Evolutionary conservation across 1,139 yeast genomes (phyloP).

Genomic region (Sugiyamaella novakii): DNA sequence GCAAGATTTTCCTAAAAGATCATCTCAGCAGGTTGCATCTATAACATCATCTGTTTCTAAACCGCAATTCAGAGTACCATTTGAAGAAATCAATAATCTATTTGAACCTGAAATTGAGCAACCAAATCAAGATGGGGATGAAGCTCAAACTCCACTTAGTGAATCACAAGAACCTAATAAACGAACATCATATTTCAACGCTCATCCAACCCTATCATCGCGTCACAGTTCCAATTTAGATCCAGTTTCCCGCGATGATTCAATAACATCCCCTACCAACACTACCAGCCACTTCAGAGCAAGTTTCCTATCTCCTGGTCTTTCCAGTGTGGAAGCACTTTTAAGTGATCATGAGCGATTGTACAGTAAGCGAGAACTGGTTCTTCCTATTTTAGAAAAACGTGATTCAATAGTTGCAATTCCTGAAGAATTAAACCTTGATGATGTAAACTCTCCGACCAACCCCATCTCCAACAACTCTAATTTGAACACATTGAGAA

Average conservation of each 20-base stretch:
- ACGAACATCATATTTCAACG: slow-evolving; percentile 2
- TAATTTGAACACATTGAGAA: slow-evolving; percentile 3
- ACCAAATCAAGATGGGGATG: too few species aligned
- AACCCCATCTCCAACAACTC: neutral
- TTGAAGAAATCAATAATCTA: slow-evolving; percentile 17
- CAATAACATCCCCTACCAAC: slow-evolving; percentile 2
- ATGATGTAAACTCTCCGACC: slow-evolving; percentile 12
- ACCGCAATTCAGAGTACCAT: slow-evolving; percentile 20
- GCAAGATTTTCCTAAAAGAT: neutral
- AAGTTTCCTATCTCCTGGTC: slow-evolving; percentile 23
- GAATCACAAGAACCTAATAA: neutral
- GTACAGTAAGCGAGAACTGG: slow-evolving; percentile 21
- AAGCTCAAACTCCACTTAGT: neutral
- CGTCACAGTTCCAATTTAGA: slow-evolving; percentile 6
- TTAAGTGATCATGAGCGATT: slow-evolving; percentile 30
- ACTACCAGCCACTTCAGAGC: neutral
- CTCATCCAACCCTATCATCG: neutral
- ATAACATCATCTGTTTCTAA: neutral
- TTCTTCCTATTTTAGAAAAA: slow-evolving; percentile 10
- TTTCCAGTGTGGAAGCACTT: slow-evolving; percentile 26
- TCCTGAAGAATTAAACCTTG: slow-evolving; percentile 22
- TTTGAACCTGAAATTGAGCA: slow-evolving; percentile 1
- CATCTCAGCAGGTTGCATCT: slow-evolving; percentile 3
- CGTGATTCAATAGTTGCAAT: slow-evolving; percentile 25
- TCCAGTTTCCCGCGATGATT: slow-evolving; percentile 8